These are phyloP conservation scores for Colletotrichum cereale DNA, from an alignment of 2,329 filamentous ascomycete genomes.

Conservation along the genomic window DNA sequence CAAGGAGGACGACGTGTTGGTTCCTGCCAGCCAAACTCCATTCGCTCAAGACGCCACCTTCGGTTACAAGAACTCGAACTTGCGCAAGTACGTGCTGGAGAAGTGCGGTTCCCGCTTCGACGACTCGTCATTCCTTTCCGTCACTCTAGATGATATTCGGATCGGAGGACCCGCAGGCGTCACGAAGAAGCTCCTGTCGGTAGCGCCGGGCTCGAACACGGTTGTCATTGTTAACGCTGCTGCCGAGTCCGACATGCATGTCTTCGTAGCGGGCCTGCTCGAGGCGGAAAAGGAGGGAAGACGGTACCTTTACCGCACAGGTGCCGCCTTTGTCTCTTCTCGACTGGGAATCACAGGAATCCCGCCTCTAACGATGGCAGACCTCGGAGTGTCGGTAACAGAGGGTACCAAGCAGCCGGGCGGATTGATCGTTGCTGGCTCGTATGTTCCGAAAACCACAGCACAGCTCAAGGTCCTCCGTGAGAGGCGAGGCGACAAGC, in stretches of 20 bases:
- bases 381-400: slow-evolving; percentile 53
- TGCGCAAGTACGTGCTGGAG: slow-evolving; percentile 65
- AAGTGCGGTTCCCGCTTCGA: slow-evolving; percentile 53
- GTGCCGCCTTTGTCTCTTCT: slow-evolving; percentile 59
- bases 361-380: slow-evolving; percentile 60
- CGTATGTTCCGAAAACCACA: slow-evolving; percentile 71
- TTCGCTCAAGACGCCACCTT: slow-evolving; percentile 71
- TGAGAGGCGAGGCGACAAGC: slow-evolving; percentile 38
- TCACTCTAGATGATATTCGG: slow-evolving; percentile 58
- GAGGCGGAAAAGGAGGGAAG: slow-evolving; percentile 49
- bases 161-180: slow-evolving; percentile 47
- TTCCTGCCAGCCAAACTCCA: slow-evolving; percentile 65
- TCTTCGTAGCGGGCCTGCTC: slow-evolving; percentile 64
- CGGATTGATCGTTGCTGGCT: slow-evolving; percentile 67
- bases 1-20: slow-evolving; percentile 60
- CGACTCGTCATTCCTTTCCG: slow-evolving; percentile 44
- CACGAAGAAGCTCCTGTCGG: slow-evolving; percentile 44
- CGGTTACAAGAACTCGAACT: slow-evolving; percentile 66
- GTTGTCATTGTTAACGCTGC: slow-evolving; percentile 66
- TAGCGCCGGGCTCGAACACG: slow-evolving; percentile 43
- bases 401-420: slow-evolving; percentile 47
- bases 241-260: slow-evolving; percentile 66
- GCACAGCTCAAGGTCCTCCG: slow-evolving; percentile 46
- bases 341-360: slow-evolving; percentile 65
- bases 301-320: slow-evolving; percentile 55